These are phyloP conservation scores for Pichia terricola DNA, from an alignment of 1,139 yeast genomes.

Conservation along the genomic window DNA sequence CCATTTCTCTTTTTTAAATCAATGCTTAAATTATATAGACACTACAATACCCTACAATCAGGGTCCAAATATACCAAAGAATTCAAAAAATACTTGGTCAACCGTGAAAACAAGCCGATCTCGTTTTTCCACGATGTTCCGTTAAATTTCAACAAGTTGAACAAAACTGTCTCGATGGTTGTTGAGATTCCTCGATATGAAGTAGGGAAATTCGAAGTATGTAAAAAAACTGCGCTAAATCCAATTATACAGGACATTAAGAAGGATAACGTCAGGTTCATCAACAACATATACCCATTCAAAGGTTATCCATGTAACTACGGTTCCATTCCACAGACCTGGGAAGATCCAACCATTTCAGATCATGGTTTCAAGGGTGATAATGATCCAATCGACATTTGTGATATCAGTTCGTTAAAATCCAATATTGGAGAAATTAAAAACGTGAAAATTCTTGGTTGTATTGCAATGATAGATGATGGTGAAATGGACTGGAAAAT, in stretches of 20 bases:
- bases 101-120: slow-evolving; percentile 12
- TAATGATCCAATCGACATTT: slow-evolving; percentile 92
- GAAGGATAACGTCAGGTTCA: slow-evolving; percentile 79
- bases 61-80: slow-evolving; percentile 36
- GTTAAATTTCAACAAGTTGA: slow-evolving; percentile 51
- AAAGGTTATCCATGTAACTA: slow-evolving; percentile 94
- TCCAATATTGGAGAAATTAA: slow-evolving; percentile 61
- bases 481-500: slow-evolving; percentile 98
- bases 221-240: slow-evolving; percentile 63
- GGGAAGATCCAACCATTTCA: slow-evolving; percentile 58
- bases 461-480: slow-evolving; percentile 89
- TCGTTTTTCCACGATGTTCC: slow-evolving; percentile 91
- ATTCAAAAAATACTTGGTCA: slow-evolving; percentile 31
- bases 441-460: slow-evolving; percentile 85
- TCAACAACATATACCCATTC: slow-evolving; percentile 90
- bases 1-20: too few relatives aligned
- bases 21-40: too few relatives aligned
- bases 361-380: slow-evolving; percentile 54
- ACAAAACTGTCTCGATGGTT: slow-evolving; percentile 71
- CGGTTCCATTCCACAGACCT: slow-evolving; percentile 98
- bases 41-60: slow-evolving; percentile 18
- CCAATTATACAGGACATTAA: slow-evolving; percentile 92
- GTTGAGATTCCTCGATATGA: slow-evolving; percentile 96
- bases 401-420: slow-evolving; percentile 65
- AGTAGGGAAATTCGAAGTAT: slow-evolving; percentile 86